Base-by-base conservation (phyloP, 1,284 basidiomycete species). In the Leccinum subspadiceum region DNA sequence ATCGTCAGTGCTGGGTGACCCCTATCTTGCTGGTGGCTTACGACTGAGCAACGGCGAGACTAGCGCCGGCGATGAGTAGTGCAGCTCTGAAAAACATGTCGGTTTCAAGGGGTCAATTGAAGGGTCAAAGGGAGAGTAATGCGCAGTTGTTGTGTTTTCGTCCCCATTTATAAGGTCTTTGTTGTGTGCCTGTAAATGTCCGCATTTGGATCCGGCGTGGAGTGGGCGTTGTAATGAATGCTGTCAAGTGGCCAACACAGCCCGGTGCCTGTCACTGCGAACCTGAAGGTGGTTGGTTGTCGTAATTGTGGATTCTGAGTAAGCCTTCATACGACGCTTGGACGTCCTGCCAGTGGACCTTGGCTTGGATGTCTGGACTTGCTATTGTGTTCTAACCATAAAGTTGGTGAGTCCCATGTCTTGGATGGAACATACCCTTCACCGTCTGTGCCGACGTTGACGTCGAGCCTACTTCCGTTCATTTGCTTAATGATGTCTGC, bases 1-100 rank as follows among this genome's bases (percentile, higher is more conserved):
- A 15, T 9, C 12, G 65, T 66, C 3, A 71, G 64, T 33, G 66
- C 60, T 49, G 60, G 10, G 17, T 5, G 5, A 17, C 17, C 10
- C 41, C 41, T 44, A 20, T 10, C 10, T 5, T 12, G 5, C 2
- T 29, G 7, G 26, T 7, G 20, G 73, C 80, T 65, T 66, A 84
- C 83, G 76, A 71, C 62, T 79, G 77, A 29, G 81, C 81, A 65
- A 75, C 75, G 62, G 73, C 78, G 67, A 77, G 71, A 64, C 76
- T 76, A 66, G 77, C 74, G 56, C 69, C 79, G 57, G 68, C 69
- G 44, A 76, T 60, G 62, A 78, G 65, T 65, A 75, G 60, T 59
- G 70, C 68, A 57, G 71, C 20, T 59, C 63, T 62, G 64, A 76
- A 62, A 44, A 71, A 67, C 68, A 68, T 75, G 55, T 15, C n/a